A percentile compares a stretch with the other conserved stretches of the same genome.
Conservation (phyloP, 2,329 filamentous ascomycete species). For the Ophiostoma angusticollis region DNA sequence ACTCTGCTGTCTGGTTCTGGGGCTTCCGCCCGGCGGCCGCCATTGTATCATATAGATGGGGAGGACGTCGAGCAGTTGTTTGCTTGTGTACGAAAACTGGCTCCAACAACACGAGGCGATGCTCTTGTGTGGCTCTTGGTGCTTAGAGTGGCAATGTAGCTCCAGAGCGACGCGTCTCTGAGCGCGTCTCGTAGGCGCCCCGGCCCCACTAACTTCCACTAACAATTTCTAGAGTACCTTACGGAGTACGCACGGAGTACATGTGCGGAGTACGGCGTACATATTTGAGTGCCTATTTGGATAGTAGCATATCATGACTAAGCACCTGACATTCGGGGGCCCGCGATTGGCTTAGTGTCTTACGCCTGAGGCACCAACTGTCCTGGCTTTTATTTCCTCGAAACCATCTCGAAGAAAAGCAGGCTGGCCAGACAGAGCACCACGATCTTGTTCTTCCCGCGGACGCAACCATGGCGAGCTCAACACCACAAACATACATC, state of each 20-base stretch:
- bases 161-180: neutral
- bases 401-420: slow-evolving; percentile 7
- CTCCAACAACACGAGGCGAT: too few species aligned
- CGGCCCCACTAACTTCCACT: neutral
- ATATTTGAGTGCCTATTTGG: neutral
- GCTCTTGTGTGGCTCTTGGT: too few species aligned
- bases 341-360: slow-evolving; percentile 8
- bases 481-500: slow-evolving; percentile 36
- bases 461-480: slow-evolving; percentile 26
- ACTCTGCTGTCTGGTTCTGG: slow-evolving; percentile 27
- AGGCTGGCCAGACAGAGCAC: slow-evolving; percentile 4
- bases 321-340: slow-evolving; percentile 12
- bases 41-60: slow-evolving; percentile 1
- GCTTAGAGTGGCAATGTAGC: too few species aligned
- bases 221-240: neutral
- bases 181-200: slow-evolving; percentile 1
- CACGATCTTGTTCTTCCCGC: slow-evolving; percentile 3
- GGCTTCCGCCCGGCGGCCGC: neutral
- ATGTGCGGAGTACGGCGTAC: too few species aligned
- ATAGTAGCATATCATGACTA: slow-evolving; percentile 6
- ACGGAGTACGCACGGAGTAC: too few species aligned
- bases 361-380: slow-evolving; percentile 12
- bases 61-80: too few species aligned
- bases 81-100: too few species aligned
- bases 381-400: slow-evolving; percentile 7